Percentiles rank a stretch among this genome's conserved stretches.
phyloP scores from a whole-genome alignment of 31 red algal genomes.

The Odonthalia washingtoniensis region DNA sequence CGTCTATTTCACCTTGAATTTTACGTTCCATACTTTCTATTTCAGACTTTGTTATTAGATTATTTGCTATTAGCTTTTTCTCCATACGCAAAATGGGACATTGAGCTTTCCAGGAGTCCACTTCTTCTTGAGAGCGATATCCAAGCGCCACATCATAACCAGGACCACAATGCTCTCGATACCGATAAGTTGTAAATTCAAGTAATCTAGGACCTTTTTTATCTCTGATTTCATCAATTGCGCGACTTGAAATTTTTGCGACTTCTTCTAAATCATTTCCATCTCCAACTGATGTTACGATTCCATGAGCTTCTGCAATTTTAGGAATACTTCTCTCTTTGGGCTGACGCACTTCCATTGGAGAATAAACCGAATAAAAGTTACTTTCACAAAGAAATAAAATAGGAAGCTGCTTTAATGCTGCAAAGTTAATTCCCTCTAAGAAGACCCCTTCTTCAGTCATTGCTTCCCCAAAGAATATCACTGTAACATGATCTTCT shows the following conservation, averaged over 20 bases:
- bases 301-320: slow-evolving; percentile 49
- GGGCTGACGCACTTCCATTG: slow-evolving; percentile 25
- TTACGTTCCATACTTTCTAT: slow-evolving; percentile 82
- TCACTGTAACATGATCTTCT: slow-evolving; percentile 79
- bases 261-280: slow-evolving; percentile 97
- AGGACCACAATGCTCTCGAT: slow-evolving; percentile 94
- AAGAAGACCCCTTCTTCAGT: slow-evolving; percentile 96
- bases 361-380: slow-evolving; percentile 91
- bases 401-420: slow-evolving; percentile 91
- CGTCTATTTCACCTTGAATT: slow-evolving; percentile 92
- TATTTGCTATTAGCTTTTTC: slow-evolving; percentile 75
- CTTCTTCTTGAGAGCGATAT: slow-evolving; percentile 92
- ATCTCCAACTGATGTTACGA: slow-evolving; percentile 40
- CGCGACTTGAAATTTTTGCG: slow-evolving; percentile 85
- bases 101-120: slow-evolving; percentile 76
- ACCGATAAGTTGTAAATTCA: slow-evolving; percentile 93
- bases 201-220: slow-evolving; percentile 84
- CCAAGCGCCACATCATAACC: slow-evolving; percentile 76
- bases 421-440: slow-evolving; percentile 96
- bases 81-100: slow-evolving; percentile 95
- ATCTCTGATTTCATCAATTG: slow-evolving; percentile 67
- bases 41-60: slow-evolving; percentile 79
- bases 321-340: slow-evolving; percentile 87
- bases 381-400: slow-evolving; percentile 97
- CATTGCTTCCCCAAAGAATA: slow-evolving; percentile 96